Evolutionary conservation across 805 yeast species (phyloP), one percentile per base, ranked within the genome.

Genomic region (Metschnikowia cubensis): DNA sequence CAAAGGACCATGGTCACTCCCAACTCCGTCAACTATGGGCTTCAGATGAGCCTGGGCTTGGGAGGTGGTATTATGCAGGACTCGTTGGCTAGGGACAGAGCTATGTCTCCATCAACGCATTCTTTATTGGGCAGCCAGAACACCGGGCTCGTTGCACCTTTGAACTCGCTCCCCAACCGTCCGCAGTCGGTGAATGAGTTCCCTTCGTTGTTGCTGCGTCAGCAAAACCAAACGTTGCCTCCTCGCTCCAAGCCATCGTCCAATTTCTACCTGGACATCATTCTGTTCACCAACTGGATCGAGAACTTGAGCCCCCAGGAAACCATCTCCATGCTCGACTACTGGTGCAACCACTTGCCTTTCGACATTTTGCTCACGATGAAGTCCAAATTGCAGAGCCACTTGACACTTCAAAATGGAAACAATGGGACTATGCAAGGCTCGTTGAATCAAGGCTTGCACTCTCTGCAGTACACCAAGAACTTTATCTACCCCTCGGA

Each of bases 291-390:
- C 54, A 69, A 35, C 41, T 58, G 61, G 61, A 48, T 58, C 35
- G 61, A 58, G 50, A 51, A 22, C 42, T 69, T 82, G 62, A 71
- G 68, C 43, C 73, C 79, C n/a, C 73, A 72, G 42, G 84, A 82
- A 53, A 79, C 73, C 55, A 68, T 77, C 49, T 68, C 77, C 45
- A 76, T 80, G 64, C 71, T 81, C 51, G 85, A 81, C 57, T 76
- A 79, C 59, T 65, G 82, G 62, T 68, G 83, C 51, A 67, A 74
- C 42, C 69, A 70, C 50, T 64, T 82, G 55, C 76, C 81, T 7
- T 75, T 77, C 49, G 85, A 82, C 54, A 75, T 77, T 14, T 63
- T 81, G 53, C 67, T 73, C 34, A 71, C 80, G 45, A 76, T 82
- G 49, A 77, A 74, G 59, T 60, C 75, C 31, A 76, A 74, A 55